These are phyloP conservation scores for Heracleum sosnowskyi DNA, from an alignment of 129 eudicot genomes.

Conservation along the genomic window DNA sequence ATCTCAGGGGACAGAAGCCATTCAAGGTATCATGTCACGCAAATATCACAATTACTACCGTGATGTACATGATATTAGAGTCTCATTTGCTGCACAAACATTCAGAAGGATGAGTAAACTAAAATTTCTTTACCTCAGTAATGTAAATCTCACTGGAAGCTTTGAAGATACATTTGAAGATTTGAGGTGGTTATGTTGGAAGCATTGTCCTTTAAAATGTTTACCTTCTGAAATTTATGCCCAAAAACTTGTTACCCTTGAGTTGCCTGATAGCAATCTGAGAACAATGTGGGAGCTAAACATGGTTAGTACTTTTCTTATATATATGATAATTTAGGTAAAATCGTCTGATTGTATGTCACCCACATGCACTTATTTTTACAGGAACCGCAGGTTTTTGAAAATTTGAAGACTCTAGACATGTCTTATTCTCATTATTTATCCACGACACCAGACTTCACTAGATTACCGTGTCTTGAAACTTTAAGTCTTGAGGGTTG, in stretches of 20 bases:
- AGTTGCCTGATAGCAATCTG: not conserved
- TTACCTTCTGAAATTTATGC: not conserved
- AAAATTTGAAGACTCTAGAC: no score
- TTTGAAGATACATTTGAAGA: not conserved
- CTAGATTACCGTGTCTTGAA: no score
- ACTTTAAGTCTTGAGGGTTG: no score
- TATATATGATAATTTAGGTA: no score
- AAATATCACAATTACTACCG: accelerated
- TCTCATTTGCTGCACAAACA: not conserved
- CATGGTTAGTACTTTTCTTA: no score
- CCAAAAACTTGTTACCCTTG: not conserved
- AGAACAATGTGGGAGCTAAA: no score
- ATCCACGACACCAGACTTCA: no score
- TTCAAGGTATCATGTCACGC: not conserved
- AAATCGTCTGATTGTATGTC: no score
- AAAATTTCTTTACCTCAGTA: not conserved
- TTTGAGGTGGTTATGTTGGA: not conserved
- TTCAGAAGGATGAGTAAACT: not conserved
- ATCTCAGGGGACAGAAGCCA: not conserved
- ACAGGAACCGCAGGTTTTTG: no score
- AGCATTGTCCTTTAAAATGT: not conserved
- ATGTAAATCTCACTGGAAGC: not conserved
- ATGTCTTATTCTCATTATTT: no score
- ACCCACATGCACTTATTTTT: no score
- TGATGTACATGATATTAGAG: not conserved